Evolutionary conservation across 192 early-diverging fungal species (phyloP).

Genomic region (Globomyces pollinis-pini): DNA sequence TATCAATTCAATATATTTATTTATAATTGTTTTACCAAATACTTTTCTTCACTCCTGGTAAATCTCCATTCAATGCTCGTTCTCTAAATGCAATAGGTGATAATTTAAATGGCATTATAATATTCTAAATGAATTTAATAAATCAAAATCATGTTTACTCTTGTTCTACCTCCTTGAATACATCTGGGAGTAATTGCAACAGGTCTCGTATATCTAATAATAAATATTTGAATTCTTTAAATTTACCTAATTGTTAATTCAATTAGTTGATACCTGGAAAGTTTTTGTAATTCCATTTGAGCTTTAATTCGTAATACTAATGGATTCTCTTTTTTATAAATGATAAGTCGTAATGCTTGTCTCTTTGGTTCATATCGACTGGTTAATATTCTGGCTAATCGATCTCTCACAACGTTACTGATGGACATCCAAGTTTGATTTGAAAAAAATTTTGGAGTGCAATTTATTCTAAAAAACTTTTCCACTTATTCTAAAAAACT

Average conservation of each 20-base stretch:
- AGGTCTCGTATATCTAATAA: constrained; percentile 33
- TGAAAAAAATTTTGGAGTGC: no score
- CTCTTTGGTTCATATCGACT: constrained; percentile 27
- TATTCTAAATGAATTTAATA: no score
- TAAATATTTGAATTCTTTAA: no score
- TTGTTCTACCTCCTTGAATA: constrained; percentile 33
- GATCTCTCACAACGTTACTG: constrained; percentile 21
- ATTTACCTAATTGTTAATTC: no score
- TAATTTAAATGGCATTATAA: constrained; percentile 35
- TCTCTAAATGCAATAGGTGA: constrained; percentile 40
- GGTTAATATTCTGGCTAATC: constrained; percentile 28
- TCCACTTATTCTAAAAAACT: no score
- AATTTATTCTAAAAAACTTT: no score
- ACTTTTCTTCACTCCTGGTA: constrained; percentile 41
- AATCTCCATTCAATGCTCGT: constrained; percentile 36
- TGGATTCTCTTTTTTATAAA: constrained; percentile 21
- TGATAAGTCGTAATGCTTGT: constrained; percentile 35
- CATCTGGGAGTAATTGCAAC: constrained; percentile 30
- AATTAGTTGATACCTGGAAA: constrained; percentile 27
- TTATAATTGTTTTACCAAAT: constrained; percentile 41
- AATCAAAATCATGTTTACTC: constrained; percentile 21
- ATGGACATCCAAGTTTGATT: constrained; percentile 18
- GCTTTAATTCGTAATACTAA: constrained; percentile 30
- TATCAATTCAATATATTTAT: no score
- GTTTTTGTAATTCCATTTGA: constrained; percentile 37